Evolutionary conservation across 257 asterid species (phyloP), one percentile per base, ranked within the genome.

Genomic region (Solanum tacnaense): DNA sequence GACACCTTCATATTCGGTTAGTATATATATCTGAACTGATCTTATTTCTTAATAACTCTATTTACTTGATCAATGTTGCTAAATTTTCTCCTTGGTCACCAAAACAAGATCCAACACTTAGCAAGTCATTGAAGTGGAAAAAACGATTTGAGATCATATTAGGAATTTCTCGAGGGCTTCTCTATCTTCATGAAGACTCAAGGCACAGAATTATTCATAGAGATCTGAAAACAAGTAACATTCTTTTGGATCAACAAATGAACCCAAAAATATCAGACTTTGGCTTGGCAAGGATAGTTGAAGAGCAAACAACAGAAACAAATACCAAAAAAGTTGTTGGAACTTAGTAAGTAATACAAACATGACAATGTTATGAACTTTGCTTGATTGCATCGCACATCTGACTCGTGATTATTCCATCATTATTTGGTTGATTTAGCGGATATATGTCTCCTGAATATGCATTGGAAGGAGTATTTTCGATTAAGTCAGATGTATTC

Each of bases 391-490:
- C 27, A 1, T 44, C 18, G 1, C 35, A 16, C 39, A 81, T 1
- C 25, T 44, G 9, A 81, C 67, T 81, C 39, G 1, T 81, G 85
- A 16, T 46, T 1, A 15, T 7, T 81, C 76, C 78, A 31, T 81
- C 85, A 16, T 44, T 81, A 9, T 79, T 35, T n/a, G 75, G 4
- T 12, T 58, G 52, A 60, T 87, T 56, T 60, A 88, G 90, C 29
- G 89, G 91, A 10, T 90, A 90, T 88, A 90, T 90, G 90, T 72
- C 92, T 67, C 92, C 92, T 27, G 89, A 90, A 81, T 90, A 86
- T 73, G 92, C 92, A 35, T 29, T 75, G 27, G 89, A 88, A 31
- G 90, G 90, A 4, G 9, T 88, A 5, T 86, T 88, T 56, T 90
- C 92, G 9, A 84, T 74, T 13, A 90, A 90, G 78, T 86, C 92